A percentile compares a stretch with the other conserved stretches of the same genome.
These are phyloP conservation scores for Xylariaceae sp. DNA, from an alignment of 2,329 filamentous ascomycete species.

Conservation along the genomic window DNA sequence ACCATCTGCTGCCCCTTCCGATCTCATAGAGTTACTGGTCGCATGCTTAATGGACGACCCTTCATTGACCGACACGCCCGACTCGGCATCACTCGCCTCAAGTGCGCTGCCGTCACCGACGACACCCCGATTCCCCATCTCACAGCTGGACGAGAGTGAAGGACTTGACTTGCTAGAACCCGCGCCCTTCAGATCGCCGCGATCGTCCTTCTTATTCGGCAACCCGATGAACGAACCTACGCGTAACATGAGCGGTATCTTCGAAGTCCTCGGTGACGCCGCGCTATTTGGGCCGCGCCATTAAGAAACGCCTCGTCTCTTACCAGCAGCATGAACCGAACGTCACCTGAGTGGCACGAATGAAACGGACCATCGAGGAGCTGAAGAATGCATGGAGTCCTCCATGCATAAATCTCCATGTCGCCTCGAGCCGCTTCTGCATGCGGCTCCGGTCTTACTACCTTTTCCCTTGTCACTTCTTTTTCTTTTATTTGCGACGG, in stretches of 20 bases:
- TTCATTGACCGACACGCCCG: slow-evolving; percentile 4
- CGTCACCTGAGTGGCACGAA: background rate
- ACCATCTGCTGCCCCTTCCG: slow-evolving; percentile 12
- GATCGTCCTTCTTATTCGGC: slow-evolving; percentile 15
- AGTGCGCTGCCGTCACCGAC: slow-evolving; percentile 14
- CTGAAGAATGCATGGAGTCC: background rate
- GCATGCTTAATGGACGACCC: slow-evolving; percentile 21
- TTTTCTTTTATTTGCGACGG: background rate
- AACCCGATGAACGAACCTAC: slow-evolving; percentile 16
- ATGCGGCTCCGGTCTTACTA: background rate
- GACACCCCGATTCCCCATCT: slow-evolving; percentile 18
- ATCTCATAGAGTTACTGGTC: slow-evolving; percentile 22
- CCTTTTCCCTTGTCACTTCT: background rate
- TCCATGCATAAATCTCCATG: background rate
- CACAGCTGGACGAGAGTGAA: slow-evolving; percentile 11
- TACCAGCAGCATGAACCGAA: background rate
- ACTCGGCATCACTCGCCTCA: slow-evolving; percentile 8
- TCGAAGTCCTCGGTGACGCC: slow-evolving; percentile 24
- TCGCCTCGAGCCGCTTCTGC: background rate
- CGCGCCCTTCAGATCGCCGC: slow-evolving; percentile 12
- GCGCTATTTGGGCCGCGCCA: background rate
- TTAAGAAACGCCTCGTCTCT: background rate
- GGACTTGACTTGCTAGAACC: slow-evolving; percentile 24
- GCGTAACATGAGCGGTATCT: slow-evolving; percentile 26
- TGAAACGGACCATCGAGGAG: background rate